Evolutionary conservation across 192 early-diverging fungal species (phyloP).

Genomic region (Podila epicladia): DNA sequence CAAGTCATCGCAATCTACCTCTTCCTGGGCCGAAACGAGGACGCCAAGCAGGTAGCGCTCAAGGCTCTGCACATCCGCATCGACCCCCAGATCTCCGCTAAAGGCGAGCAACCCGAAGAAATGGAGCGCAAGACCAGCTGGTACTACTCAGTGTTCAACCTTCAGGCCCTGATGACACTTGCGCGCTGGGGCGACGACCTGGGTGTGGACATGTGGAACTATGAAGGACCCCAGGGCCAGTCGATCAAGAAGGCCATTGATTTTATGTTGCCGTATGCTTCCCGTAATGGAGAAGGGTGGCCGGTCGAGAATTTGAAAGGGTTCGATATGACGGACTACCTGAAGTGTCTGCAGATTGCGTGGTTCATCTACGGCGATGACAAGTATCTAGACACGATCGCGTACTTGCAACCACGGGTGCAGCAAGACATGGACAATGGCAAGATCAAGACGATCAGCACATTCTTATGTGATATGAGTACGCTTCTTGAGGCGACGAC

Average conservation of each 20-base stretch:
- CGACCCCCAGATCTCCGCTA: slow-evolving; percentile 40
- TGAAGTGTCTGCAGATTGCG: slow-evolving; percentile 60
- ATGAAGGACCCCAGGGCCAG: slow-evolving; percentile 54
- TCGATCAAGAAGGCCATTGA: slow-evolving; percentile 61
- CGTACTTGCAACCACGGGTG: slow-evolving; percentile 39
- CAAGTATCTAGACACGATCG: slow-evolving; percentile 52
- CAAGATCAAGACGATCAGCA: slow-evolving; percentile 48
- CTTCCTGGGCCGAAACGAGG: slow-evolving; percentile 53
- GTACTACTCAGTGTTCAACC: slow-evolving; percentile 62
- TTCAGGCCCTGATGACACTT: slow-evolving; percentile 57
- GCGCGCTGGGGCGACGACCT: slow-evolving; percentile 52
- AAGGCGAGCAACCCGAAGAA: slow-evolving; percentile 58
- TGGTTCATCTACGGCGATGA: slow-evolving; percentile 59
- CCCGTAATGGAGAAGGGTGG: slow-evolving; percentile 60
- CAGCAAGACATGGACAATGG: slow-evolving; percentile 47
- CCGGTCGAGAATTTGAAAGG: slow-evolving; percentile 54
- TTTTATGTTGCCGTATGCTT: slow-evolving; percentile 59
- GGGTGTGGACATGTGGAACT: slow-evolving; percentile 56
- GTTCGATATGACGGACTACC: slow-evolving; percentile 54
- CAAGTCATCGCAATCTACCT: slow-evolving; percentile 59
- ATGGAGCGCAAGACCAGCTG: slow-evolving; percentile 57
- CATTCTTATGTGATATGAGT: slow-evolving; percentile 45
- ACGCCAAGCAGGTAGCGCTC: slow-evolving; percentile 27
- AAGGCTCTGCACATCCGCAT: slow-evolving; percentile 53
- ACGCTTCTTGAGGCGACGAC: slow-evolving; percentile 36